Percentiles rank a stretch among this genome's conserved stretches.
These are phyloP conservation scores for Hortiboletus campestris DNA, from an alignment of 768 basidiomycete species.

Conservation along the genomic window DNA sequence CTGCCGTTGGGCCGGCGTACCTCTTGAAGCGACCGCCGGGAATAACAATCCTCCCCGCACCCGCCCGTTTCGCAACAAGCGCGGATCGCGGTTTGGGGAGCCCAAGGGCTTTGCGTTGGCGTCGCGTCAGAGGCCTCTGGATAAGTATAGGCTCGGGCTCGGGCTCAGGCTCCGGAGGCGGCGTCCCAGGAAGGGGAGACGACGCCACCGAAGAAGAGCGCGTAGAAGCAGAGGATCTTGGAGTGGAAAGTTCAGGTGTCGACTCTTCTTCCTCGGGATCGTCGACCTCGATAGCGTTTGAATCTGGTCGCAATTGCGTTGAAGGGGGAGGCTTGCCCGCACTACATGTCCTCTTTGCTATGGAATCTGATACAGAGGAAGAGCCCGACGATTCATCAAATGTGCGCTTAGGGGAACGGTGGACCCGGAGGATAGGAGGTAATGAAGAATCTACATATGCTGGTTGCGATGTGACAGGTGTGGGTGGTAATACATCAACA, in stretches of 20 bases:
- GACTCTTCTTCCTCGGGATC: constrained; percentile 32
- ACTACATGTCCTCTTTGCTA: constrained; percentile 37
- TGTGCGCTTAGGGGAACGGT: constrained; percentile 56
- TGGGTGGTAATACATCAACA: constrained; percentile 28
- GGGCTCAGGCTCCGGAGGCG: constrained; percentile 27
- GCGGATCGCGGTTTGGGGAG: constrained; percentile 54
- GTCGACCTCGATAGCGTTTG: constrained; percentile 25
- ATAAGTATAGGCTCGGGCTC: constrained; percentile 2
- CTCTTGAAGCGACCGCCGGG: constrained; percentile 57
- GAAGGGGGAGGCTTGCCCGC: constrained; percentile 24
- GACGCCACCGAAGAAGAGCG: constrained; percentile 33
- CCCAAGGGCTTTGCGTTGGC: constrained; percentile 68
- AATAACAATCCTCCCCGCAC: constrained; percentile 58
- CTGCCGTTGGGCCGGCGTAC: constrained; percentile 14
- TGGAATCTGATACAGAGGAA: constrained; percentile 35
- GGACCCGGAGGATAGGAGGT: constrained; percentile 31
- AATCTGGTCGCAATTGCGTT: constrained; percentile 12
- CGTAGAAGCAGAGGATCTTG: constrained; percentile 30
- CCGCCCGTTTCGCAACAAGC: constrained; percentile 26
- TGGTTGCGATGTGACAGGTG: constrained; percentile 23
- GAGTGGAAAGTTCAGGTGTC: constrained; percentile 45
- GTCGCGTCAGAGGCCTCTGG: constrained; percentile 52
- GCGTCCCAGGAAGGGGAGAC: constrained; percentile 38
- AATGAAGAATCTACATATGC: constrained; percentile 9
- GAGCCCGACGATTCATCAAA: constrained; percentile 57